A percentile compares a stretch with the other conserved stretches of the same genome.
Conservation (phyloP, 2,329 filamentous ascomycete genomes). For the Monosporascus sp. region DNA sequence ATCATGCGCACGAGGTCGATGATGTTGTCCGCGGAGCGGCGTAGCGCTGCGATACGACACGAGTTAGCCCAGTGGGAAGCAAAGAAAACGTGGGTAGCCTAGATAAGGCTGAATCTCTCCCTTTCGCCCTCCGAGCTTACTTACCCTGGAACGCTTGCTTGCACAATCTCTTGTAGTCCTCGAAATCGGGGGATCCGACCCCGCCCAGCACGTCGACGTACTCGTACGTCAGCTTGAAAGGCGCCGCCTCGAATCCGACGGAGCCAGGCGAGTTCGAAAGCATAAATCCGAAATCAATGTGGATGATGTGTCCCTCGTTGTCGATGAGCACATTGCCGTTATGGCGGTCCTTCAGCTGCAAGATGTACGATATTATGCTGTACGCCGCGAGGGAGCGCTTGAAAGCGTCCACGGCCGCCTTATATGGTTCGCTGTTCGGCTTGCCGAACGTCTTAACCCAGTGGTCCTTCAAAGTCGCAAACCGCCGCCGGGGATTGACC, state of each 20-base stretch:
- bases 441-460: conserved; percentile 75
- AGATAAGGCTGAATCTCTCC: not conserved
- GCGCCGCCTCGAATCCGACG: conserved; percentile 80
- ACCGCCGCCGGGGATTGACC: conserved; percentile 66
- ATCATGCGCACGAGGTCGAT: conserved; percentile 81
- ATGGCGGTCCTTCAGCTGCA: conserved; percentile 81
- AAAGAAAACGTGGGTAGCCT: not conserved
- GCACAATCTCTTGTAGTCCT: conserved; percentile 72
- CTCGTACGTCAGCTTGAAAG: conserved; percentile 81
- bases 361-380: conserved; percentile 76
- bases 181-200: conserved; percentile 62
- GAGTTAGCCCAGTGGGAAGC: conserved; percentile 1
- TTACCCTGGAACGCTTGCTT: conserved; percentile 78
- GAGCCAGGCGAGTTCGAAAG: conserved; percentile 79
- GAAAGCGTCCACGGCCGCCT: conserved; percentile 70
- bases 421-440: conserved; percentile 63
- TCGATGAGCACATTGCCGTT: conserved; percentile 85
- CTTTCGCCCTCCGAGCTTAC: conserved; percentile 8
- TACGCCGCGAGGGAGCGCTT: conserved; percentile 79
- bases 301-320: conserved; percentile 79
- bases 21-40: conserved; percentile 73
- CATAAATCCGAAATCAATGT: conserved; percentile 90
- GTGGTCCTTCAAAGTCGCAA: conserved; percentile 76
- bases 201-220: conserved; percentile 82
- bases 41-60: conserved; percentile 49